Conservation (phyloP, 768 basidiomycete species). For the Fomitopsis pulvina region DNA sequence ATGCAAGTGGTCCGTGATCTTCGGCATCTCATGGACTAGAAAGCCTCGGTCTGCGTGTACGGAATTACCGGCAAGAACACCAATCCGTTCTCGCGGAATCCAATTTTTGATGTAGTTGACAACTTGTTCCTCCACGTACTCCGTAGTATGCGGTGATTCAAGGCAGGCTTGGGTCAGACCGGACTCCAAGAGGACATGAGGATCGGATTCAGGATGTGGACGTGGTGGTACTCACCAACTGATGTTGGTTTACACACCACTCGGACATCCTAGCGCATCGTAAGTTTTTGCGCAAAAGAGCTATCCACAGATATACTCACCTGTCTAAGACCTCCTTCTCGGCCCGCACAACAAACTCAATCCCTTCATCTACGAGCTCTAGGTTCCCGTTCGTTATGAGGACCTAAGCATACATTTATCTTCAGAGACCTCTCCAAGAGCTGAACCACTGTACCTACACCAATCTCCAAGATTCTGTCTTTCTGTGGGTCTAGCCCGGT, state of each 20-base stretch:
- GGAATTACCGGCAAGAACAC: slow-evolving; percentile 80
- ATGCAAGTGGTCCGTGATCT: slow-evolving; percentile 71
- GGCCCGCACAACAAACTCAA: slow-evolving; percentile 69
- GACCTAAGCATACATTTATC: slow-evolving; percentile 41
- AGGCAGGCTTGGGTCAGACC: slow-evolving; percentile 80
- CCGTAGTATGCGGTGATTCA: slow-evolving; percentile 55
- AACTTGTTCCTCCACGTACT: slow-evolving; percentile 53
- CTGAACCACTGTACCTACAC: slow-evolving; percentile 32
- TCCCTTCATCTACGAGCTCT: slow-evolving; percentile 72
- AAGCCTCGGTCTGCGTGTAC: slow-evolving; percentile 79
- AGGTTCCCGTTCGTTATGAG: slow-evolving; percentile 85
- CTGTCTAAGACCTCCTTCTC: slow-evolving; percentile 63
- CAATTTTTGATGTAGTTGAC: slow-evolving; percentile 78
- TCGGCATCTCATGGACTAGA: slow-evolving; percentile 73
- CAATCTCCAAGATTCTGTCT: slow-evolving; percentile 78
- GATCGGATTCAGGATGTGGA: neutral
- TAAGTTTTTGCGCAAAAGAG: slow-evolving; percentile 2
- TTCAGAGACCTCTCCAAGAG: neutral
- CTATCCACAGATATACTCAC: slow-evolving; percentile 34
- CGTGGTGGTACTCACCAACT: slow-evolving; percentile 38
- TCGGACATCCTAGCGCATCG: slow-evolving; percentile 60
- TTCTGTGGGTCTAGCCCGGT: slow-evolving; percentile 64
- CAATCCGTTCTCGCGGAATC: slow-evolving; percentile 60
- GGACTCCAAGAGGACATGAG: slow-evolving; percentile 38
- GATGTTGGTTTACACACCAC: slow-evolving; percentile 86